phyloP scores from a whole-genome alignment of 495 filamentous ascomycete species.

The Hypoxylon fragiforme region DNA sequence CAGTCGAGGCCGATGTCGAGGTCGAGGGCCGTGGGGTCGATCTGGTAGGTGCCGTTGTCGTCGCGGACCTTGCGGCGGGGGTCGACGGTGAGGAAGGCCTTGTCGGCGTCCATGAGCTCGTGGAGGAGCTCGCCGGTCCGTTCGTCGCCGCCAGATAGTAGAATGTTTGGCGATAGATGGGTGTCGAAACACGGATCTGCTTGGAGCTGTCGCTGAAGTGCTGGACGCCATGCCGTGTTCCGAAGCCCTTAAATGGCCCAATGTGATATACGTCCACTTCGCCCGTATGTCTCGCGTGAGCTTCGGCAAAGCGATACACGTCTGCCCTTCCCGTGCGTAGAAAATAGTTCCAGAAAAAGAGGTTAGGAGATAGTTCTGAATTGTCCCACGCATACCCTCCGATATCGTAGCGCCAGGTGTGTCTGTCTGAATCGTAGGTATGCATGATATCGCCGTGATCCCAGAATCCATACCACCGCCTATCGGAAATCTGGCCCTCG shows the following conservation, averaged over 20 bases:
- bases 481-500: slow-evolving; percentile 47
- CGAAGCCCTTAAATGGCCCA: slow-evolving; percentile 52
- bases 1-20: slow-evolving; percentile 54
- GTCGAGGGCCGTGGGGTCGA: slow-evolving; percentile 48
- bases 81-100: slow-evolving; percentile 49
- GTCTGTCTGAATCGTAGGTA: slow-evolving; percentile 53
- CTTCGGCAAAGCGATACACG: slow-evolving; percentile 53
- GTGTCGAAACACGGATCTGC: slow-evolving; percentile 53
- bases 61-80: slow-evolving; percentile 52
- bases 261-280: slow-evolving; percentile 57
- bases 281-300: slow-evolving; percentile 51
- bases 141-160: slow-evolving; percentile 55
- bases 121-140: slow-evolving; percentile 49
- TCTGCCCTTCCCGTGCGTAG: slow-evolving; percentile 51
- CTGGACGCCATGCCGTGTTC: slow-evolving; percentile 56
- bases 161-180: slow-evolving; percentile 48
- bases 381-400: slow-evolving; percentile 60
- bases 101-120: slow-evolving; percentile 45
- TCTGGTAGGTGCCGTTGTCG: slow-evolving; percentile 42
- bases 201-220: slow-evolving; percentile 56
- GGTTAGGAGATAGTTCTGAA: slow-evolving; percentile 55
- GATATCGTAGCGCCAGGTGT: slow-evolving; percentile 56
- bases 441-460: slow-evolving; percentile 57
- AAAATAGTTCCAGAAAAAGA: slow-evolving; percentile 57
- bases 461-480: slow-evolving; percentile 57